Evolutionary conservation across 345 rosid species (phyloP).

Genomic region (Populus euphratica): DNA sequence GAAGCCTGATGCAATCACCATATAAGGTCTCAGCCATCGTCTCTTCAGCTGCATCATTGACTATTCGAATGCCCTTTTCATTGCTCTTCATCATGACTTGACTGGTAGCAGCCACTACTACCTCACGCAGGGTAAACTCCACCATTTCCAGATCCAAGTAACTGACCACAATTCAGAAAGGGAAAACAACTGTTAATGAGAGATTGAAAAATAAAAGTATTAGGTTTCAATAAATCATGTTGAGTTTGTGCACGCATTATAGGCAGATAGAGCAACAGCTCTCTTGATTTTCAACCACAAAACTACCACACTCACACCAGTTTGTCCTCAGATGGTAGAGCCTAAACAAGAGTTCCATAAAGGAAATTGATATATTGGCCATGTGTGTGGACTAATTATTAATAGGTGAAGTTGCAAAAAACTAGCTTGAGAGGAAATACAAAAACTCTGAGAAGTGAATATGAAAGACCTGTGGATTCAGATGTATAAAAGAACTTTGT

Average conservation of each 20-base stretch:
- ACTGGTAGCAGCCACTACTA: constrained; percentile 59
- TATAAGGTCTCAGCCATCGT: constrained; percentile 52
- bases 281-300: neutral
- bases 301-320: neutral
- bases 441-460: too few species aligned
- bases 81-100: constrained; percentile 69
- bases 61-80: constrained; percentile 49
- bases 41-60: constrained; percentile 52
- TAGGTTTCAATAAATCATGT: neutral
- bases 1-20: constrained; percentile 84
- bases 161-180: constrained; percentile 32
- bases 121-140: constrained; percentile 54
- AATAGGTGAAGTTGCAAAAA: too few species aligned
- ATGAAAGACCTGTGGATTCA: too few species aligned
- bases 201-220: neutral
- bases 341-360: neutral
- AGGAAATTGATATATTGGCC: neutral
- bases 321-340: neutral
- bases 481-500: too few species aligned
- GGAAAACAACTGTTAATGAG: neutral
- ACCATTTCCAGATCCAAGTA: constrained; percentile 79
- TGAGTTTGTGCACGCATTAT: too few species aligned
- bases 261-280: neutral
- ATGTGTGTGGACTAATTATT: neutral
- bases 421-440: too few species aligned